Percentiles rank a stretch among this genome's conserved stretches.
phyloP scores from a whole-genome alignment of 2,329 filamentous ascomycete species.

The Colletotrichum godetiae region DNA sequence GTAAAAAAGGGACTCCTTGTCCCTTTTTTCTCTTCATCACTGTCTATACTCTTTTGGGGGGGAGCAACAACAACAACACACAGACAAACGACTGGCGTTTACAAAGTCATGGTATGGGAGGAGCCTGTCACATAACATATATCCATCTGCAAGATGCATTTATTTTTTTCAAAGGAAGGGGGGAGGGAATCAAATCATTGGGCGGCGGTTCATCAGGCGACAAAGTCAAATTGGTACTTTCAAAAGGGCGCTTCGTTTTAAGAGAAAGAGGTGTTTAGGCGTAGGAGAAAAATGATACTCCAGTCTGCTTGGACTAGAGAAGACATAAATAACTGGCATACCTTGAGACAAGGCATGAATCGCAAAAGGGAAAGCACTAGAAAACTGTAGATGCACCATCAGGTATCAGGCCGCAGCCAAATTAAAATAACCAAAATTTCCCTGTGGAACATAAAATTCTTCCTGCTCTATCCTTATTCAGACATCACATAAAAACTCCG shows the following conservation, averaged over 20 bases:
- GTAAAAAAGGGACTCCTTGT: conserved; percentile 50
- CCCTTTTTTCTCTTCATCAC: not conserved
- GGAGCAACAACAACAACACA: not conserved
- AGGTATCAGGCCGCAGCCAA: conserved; percentile 1
- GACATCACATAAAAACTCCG: conserved; percentile 26
- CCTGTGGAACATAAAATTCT: not conserved
- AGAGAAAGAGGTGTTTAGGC: conserved; percentile 1
- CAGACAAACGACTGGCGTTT: not conserved
- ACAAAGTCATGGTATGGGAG: not conserved
- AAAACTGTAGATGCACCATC: not conserved
- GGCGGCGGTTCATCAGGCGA: not conserved
- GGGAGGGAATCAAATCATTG: not conserved
- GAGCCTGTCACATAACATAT: conserved; percentile 1
- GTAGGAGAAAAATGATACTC: not conserved
- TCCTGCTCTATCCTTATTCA: conserved; percentile 17
- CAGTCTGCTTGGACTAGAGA: not conserved
- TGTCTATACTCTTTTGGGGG: not conserved
- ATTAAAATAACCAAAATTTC: not conserved
- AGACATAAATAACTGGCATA: not conserved
- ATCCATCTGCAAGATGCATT: conserved; percentile 3
- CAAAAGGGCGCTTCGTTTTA: not conserved
- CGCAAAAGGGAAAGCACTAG: not conserved
- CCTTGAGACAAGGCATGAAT: not conserved
- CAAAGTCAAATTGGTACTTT: not conserved
- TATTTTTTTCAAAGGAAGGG: too few relatives aligned